Evolutionary conservation across 2,329 filamentous ascomycete genomes (phyloP).

Genomic region (Penicillium sp.): DNA sequence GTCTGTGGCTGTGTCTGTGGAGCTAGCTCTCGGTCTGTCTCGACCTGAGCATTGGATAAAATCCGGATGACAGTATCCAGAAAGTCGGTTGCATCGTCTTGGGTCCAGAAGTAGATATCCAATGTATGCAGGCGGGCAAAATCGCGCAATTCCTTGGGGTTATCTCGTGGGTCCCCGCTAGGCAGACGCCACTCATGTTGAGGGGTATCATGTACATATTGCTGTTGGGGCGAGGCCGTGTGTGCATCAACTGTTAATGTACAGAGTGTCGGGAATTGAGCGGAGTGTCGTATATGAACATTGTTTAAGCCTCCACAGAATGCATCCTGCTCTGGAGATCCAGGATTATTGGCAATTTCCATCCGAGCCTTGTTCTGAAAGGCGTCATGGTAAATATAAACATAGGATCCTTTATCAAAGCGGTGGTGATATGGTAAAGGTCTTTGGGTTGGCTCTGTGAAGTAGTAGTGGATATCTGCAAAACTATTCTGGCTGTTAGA

Average conservation of each 20-base stretch:
- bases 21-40: conserved; percentile 48
- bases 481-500: conserved; percentile 46
- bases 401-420: conserved; percentile 63
- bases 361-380: conserved; percentile 54
- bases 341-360: conserved; percentile 63
- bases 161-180: conserved; percentile 51
- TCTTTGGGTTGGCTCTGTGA: conserved; percentile 54
- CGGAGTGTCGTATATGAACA: conserved; percentile 54
- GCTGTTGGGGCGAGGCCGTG: conserved; percentile 24
- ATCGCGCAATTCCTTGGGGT: conserved; percentile 53
- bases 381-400: conserved; percentile 62
- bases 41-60: conserved; percentile 43
- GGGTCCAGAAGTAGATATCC: conserved; percentile 64
- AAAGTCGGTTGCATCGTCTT: conserved; percentile 57
- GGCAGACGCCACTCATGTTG: conserved; percentile 58
- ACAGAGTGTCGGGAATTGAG: conserved; percentile 59
- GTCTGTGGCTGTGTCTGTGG: conserved; percentile 33
- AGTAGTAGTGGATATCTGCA: conserved; percentile 64
- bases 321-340: conserved; percentile 62
- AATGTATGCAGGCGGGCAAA: conserved; percentile 57
- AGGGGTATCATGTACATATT: conserved; percentile 25
- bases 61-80: conserved; percentile 45
- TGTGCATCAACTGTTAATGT: conserved; percentile 55
- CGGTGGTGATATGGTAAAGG: conserved; percentile 55
- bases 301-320: conserved; percentile 58